phyloP scores from a whole-genome alignment of 257 asterid species.

The Cinchona pubescens region DNA sequence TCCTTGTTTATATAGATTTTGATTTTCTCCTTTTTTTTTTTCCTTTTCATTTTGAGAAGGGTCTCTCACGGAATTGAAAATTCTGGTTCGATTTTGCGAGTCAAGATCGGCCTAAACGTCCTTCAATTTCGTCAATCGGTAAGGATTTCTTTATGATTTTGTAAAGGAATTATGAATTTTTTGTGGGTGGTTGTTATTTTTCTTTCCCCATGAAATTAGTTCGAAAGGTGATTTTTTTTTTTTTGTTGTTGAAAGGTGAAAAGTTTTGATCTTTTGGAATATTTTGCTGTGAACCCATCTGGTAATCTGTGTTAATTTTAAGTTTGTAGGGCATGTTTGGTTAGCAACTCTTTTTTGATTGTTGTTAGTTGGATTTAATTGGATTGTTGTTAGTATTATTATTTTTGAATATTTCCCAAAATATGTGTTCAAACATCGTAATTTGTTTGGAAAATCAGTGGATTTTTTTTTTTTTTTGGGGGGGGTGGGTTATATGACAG shows the following conservation, averaged over 20 bases:
- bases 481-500: no score
- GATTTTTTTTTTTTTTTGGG: no score
- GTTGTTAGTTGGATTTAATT: neutral
- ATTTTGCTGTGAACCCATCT: neutral
- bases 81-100: conserved; percentile 15
- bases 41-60: neutral
- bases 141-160: neutral
- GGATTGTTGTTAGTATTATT: no score
- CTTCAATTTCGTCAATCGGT: neutral
- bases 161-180: neutral
- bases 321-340: neutral
- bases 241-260: neutral
- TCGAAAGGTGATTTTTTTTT: neutral
- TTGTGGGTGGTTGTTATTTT: neutral
- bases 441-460: neutral
- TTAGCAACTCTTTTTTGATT: neutral
- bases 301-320: neutral
- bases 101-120: conserved; percentile 21
- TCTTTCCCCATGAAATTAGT: neutral
- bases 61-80: neutral
- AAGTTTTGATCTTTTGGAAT: conserved; percentile 3
- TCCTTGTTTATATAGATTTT: neutral
- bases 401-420: neutral
- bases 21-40: neutral
- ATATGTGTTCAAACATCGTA: neutral